Evolutionary conservation across 2,329 filamentous ascomycete species (phyloP).

Genomic region (Calonectria pseudoturangicola): DNA sequence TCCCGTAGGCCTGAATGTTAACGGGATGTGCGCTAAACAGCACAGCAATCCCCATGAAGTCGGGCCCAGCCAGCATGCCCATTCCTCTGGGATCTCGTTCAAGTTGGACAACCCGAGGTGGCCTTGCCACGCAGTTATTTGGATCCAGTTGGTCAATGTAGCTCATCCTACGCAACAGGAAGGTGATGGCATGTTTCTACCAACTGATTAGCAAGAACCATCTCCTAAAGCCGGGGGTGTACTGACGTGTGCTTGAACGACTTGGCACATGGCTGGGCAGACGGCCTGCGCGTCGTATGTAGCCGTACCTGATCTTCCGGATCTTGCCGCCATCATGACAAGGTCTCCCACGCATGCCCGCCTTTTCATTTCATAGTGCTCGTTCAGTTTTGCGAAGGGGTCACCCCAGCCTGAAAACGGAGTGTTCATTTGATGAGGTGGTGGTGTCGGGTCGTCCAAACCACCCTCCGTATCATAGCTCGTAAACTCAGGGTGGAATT

Average conservation of each 20-base stretch:
- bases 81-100: background rate
- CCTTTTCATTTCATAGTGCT: background rate
- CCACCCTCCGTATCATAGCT: no score
- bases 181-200: background rate
- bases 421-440: no score
- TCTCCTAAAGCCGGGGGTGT: background rate
- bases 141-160: background rate
- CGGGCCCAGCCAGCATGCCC: background rate
- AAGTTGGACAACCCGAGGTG: background rate
- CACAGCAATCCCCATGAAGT: constrained; percentile 4
- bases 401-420: no score
- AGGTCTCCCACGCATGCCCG: background rate
- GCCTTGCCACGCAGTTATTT: background rate
- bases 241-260: constrained; percentile 18
- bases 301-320: background rate
- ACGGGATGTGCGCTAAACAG: constrained; percentile 12
- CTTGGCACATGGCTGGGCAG: background rate
- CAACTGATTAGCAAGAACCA: background rate
- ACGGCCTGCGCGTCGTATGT: background rate
- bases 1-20: background rate
- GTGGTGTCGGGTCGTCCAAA: no score
- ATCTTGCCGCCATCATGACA: constrained; percentile 15
- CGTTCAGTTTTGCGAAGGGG: background rate
- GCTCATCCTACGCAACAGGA: no score
- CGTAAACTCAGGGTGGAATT: no score